phyloP scores from a whole-genome alignment of 176 grass and related monocot species.

The sorghum (Sorghum bicolor) region Sorghum_bicolor_NCBIv3 NC_012871.2:74586501-74587000 shows the following conservation, averaged over 20 bases:
- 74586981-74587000: not conserved
- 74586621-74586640: not conserved
- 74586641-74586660: not conserved
- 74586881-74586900: constrained; percentile 16
- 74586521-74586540: not conserved
- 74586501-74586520: not conserved
- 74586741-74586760: not conserved
- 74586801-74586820: not conserved
- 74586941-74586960: not conserved
- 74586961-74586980: not conserved
- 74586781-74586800: not conserved
- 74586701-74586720: constrained; percentile 5
- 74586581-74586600: not conserved
- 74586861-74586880: constrained; percentile 10
- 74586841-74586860: constrained; percentile 21
- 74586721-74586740: constrained; percentile 32
- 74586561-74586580: not conserved
- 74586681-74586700: not conserved
- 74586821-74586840: constrained; percentile 11
- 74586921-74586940: constrained; percentile 5
- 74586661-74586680: not conserved
- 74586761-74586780: not conserved
- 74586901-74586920: constrained; percentile 1
- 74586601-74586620: not conserved
- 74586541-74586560: not conserved